Evolutionary conservation across 1,139 yeast genomes (phyloP), one percentile per base, ranked within the genome.

Genomic region (Yamadazyma trypodendri): DNA sequence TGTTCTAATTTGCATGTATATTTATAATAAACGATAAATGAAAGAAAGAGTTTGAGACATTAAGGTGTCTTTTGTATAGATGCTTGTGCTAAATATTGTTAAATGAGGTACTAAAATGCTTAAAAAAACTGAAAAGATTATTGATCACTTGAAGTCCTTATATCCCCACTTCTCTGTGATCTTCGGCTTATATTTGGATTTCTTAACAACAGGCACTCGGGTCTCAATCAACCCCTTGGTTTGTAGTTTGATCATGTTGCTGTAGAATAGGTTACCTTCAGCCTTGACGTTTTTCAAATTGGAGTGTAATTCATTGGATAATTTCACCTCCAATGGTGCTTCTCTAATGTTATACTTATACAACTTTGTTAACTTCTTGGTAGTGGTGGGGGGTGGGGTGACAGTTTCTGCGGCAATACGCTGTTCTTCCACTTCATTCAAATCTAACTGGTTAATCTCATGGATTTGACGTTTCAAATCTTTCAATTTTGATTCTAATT

Each of bases 161-260:
- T 84, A 87, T 30, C 90, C 77, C 95, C 96, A 89, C 63, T 88
- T 89, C 60, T 88, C 96, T 25, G 94, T 84, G 43, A 85, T 65
- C 69, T 84, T 86, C 45, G 76, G 84, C 46, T 79, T 71, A 56
- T 83, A 84, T 50, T 69, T 75, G 60, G 86, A 78, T 58, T 76
- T 80, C 65, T 77, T 79, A 43, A 73, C 75, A 34, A 78, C 79
- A 9, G 86, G 89, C 34, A 83, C 75, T 63, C 97, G 77, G 6
- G 96, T 72, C 60, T 92, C 98, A 40, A 92, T 73, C 56, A 84
- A 77, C 49, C 98, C 99, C 33, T 81, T 73, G 44, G 86, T 77
- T 65, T 92, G 97, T 48, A 92, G 62, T 41, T 77, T 78, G 58
- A 82, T 73, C 81, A 92, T 82, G 46, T 88, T 81, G 55, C 90